phyloP scores from a whole-genome alignment of 768 basidiomycete genomes.

The Podaxis carcinomalis region DNA sequence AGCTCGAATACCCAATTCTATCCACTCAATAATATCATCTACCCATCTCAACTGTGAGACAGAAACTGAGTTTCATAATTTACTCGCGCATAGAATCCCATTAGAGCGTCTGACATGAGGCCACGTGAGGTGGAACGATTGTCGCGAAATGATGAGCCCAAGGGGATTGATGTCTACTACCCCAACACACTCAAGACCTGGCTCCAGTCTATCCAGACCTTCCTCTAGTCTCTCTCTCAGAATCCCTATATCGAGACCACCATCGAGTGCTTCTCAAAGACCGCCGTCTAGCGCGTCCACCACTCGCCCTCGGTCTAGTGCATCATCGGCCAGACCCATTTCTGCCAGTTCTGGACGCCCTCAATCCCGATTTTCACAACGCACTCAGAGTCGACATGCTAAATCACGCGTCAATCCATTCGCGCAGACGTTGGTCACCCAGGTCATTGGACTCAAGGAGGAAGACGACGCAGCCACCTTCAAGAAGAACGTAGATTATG shows the following conservation, averaged over 20 bases:
- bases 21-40: background rate
- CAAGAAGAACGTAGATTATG: constrained; percentile 49
- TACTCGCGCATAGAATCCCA: background rate
- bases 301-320: constrained; percentile 7
- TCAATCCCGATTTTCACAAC: constrained; percentile 36
- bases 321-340: constrained; percentile 10
- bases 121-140: background rate
- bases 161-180: background rate
- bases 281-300: constrained; percentile 31
- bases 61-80: background rate
- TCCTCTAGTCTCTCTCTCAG: constrained; percentile 35
- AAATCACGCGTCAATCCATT: constrained; percentile 52
- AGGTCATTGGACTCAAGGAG: constrained; percentile 48
- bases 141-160: background rate
- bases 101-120: background rate
- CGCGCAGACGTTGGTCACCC: constrained; percentile 49
- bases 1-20: background rate
- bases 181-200: constrained; percentile 26
- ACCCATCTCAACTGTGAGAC: background rate
- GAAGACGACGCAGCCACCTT: constrained; percentile 36
- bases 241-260: constrained; percentile 27
- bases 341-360: constrained; percentile 27
- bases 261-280: constrained; percentile 26
- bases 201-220: constrained; percentile 49
- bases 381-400: constrained; percentile 48